A percentile compares a stretch with the other conserved stretches of the same genome.
Evolutionary conservation across 2,329 filamentous ascomycete species (phyloP).

Genomic region (Arthroderma sp.): DNA sequence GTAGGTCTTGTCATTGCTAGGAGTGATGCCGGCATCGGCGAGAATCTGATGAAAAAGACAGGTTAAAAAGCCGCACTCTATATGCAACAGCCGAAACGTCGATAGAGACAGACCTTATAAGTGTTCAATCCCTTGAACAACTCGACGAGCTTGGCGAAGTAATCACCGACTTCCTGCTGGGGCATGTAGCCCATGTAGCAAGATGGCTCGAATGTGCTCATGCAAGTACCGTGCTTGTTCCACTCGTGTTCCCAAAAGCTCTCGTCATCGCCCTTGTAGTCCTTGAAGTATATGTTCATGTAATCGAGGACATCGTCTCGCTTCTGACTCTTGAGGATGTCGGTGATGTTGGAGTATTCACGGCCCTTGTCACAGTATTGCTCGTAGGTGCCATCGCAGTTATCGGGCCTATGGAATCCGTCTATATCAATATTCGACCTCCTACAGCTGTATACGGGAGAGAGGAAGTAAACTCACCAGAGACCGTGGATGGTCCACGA

Average conservation of each 20-base stretch:
- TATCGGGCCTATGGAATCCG: slow-evolving; percentile 30
- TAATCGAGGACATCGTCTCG: slow-evolving; percentile 41
- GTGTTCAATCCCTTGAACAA: slow-evolving; percentile 46
- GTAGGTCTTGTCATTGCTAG: slow-evolving; percentile 41
- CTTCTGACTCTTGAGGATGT: slow-evolving; percentile 42
- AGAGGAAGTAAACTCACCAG: slow-evolving; percentile 30
- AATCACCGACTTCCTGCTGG: slow-evolving; percentile 48
- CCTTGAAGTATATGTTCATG: slow-evolving; percentile 52
- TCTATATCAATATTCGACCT: no score
- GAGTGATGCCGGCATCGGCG: slow-evolving; percentile 43
- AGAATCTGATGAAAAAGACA: slow-evolving; percentile 21
- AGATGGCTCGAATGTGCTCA: slow-evolving; percentile 52
- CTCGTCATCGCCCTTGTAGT: slow-evolving; percentile 43
- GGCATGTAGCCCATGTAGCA: slow-evolving; percentile 50
- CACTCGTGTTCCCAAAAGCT: slow-evolving; percentile 60
- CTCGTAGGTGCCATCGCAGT: slow-evolving; percentile 48
- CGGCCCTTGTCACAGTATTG: slow-evolving; percentile 44
- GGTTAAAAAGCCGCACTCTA: neutral
- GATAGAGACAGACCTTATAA: slow-evolving; percentile 34
- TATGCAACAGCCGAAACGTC: neutral
- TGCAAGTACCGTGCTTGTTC: slow-evolving; percentile 60
- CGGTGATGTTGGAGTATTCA: slow-evolving; percentile 46
- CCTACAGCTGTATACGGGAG: neutral
- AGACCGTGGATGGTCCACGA: slow-evolving; percentile 49
- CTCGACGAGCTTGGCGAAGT: slow-evolving; percentile 43